Evolutionary conservation across 2,329 filamentous ascomycete genomes (phyloP).

Genomic region (Xylaria sp.): DNA sequence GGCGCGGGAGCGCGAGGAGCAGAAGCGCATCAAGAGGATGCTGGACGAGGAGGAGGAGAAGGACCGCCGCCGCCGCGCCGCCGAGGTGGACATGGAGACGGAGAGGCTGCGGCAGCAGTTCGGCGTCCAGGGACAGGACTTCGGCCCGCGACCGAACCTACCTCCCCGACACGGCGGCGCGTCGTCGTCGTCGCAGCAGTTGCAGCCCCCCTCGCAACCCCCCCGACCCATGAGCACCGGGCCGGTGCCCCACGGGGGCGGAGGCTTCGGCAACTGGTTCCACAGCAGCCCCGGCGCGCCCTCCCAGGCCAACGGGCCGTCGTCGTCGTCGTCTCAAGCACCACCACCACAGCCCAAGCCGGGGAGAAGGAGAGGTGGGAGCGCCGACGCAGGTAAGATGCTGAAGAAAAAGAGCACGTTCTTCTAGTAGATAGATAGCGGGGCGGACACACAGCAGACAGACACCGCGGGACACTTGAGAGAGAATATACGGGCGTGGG

Average conservation of each 20-base stretch:
- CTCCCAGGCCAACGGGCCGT: constrained; percentile 33
- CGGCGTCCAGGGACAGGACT: constrained; percentile 57
- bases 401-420: constrained; percentile 53
- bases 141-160: constrained; percentile 36
- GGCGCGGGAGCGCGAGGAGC: constrained; percentile 57
- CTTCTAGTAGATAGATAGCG: constrained; percentile 38
- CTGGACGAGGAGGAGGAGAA: constrained; percentile 68
- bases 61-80: constrained; percentile 58
- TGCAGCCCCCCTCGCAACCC: constrained; percentile 40
- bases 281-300: constrained; percentile 27
- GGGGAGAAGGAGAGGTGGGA: constrained; percentile 36
- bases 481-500: too few species aligned
- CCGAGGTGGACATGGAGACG: constrained; percentile 76
- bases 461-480: too few species aligned
- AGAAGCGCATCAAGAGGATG: constrained; percentile 65
- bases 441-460: too few species aligned
- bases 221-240: constrained; percentile 53
- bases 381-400: constrained; percentile 44
- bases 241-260: constrained; percentile 35
- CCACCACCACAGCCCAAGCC: constrained; percentile 49
- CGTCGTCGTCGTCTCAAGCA: constrained; percentile 44
- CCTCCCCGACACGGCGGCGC: constrained; percentile 37
- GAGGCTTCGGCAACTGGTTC: constrained; percentile 38
- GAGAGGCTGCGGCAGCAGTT: constrained; percentile 74
- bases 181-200: constrained; percentile 25